Evolutionary conservation across 1,139 yeast genomes (phyloP).

Genomic region (Candida tetrigidarum): DNA sequence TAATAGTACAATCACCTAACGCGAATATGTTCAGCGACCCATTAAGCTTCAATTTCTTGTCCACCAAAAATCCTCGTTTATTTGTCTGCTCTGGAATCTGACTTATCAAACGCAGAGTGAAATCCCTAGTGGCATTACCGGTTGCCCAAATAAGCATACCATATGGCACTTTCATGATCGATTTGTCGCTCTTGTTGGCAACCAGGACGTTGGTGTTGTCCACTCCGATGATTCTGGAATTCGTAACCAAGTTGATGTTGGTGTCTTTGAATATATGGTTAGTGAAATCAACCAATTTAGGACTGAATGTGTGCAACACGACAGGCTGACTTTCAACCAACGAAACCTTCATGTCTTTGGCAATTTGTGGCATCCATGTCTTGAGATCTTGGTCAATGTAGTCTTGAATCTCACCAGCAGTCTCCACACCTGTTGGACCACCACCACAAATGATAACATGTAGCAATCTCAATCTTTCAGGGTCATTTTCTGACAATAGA

Average conservation of each 20-base stretch:
- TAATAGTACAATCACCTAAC: constrained; percentile 90
- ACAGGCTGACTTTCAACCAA: constrained; percentile 90
- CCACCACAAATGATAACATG: constrained; percentile 92
- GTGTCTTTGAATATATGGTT: constrained; percentile 79
- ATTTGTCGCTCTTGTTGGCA: constrained; percentile 57
- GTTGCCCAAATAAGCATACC: constrained; percentile 97
- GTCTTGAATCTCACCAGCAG: constrained; percentile 93
- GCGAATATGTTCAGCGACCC: constrained; percentile 87
- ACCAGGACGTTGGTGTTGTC: constrained; percentile 69
- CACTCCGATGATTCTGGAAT: constrained; percentile 87
- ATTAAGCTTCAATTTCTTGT: constrained; percentile 78
- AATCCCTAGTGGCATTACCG: constrained; percentile 87
- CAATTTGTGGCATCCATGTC: constrained; percentile 87
- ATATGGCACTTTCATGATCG: constrained; percentile 67
- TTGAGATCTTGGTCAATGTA: constrained; percentile 87
- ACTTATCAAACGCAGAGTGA: constrained; percentile 65
- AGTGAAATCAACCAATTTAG: constrained; percentile 81
- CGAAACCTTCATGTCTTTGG: constrained; percentile 78
- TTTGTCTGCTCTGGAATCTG: constrained; percentile 83
- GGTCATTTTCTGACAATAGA: constrained; percentile 69
- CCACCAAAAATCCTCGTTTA: constrained; percentile 84
- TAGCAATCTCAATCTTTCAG: constrained; percentile 77
- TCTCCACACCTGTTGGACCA: constrained; percentile 96
- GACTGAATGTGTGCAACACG: constrained; percentile 85
- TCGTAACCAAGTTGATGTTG: constrained; percentile 73